Conservation (phyloP, 2,329 filamentous ascomycete species). For the Colletotrichum lupini region DNA sequence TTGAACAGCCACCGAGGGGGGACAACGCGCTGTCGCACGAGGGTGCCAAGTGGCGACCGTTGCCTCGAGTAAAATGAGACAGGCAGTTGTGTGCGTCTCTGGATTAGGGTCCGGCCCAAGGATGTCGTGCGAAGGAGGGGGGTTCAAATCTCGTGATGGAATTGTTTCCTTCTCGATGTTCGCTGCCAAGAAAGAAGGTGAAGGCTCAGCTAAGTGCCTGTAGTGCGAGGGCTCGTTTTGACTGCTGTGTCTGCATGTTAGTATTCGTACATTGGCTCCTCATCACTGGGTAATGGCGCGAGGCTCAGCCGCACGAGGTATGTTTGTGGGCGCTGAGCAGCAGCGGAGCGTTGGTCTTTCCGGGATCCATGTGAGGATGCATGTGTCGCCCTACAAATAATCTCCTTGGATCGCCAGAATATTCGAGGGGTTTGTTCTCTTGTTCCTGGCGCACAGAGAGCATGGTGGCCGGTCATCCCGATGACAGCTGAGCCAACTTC, state of each 20-base stretch:
- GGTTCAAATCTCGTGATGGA: not conserved
- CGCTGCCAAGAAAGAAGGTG: not conserved
- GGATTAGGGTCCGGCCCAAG: not conserved
- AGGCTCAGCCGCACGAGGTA: not conserved
- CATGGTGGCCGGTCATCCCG: not conserved
- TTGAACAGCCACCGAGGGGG: not conserved
- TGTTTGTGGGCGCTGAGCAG: not conserved
- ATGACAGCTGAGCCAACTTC: not conserved
- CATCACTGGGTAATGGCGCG: not conserved
- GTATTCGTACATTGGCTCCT: not conserved
- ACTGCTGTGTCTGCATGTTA: conserved; percentile 10
- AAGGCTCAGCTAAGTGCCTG: conserved; percentile 17
- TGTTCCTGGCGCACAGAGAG: not conserved
- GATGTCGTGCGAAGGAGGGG: conserved; percentile 25
- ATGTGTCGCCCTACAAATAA: not conserved
- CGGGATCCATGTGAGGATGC: conserved; percentile 8
- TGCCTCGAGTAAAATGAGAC: conserved; percentile 27
- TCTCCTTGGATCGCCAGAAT: conserved; percentile 9
- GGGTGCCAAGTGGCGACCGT: conserved; percentile 12
- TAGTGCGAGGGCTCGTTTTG: conserved; percentile 5
- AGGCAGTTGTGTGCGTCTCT: not conserved
- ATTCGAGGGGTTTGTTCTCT: conserved; percentile 6
- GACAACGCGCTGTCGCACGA: conserved; percentile 19
- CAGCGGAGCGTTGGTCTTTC: not conserved
- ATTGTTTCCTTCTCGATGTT: not conserved